Evolutionary conservation across 1,139 yeast genomes (phyloP).

Genomic region (Nakaseomyces nivariensis): DNA sequence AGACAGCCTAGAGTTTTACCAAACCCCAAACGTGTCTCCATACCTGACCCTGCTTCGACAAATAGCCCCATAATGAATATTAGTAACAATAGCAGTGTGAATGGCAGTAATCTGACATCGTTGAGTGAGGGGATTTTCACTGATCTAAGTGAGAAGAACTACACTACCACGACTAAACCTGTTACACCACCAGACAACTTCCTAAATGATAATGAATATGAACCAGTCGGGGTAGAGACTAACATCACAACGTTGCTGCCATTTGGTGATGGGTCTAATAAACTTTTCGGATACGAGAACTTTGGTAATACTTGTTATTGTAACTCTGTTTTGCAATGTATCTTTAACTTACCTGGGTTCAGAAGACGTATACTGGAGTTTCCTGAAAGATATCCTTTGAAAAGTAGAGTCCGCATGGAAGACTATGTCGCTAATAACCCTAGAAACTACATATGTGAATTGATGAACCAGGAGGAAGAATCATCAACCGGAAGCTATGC

Average conservation of each 20-base stretch:
- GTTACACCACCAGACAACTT: not conserved
- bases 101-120: not conserved
- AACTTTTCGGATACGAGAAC: conserved; percentile 89
- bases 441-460: conserved; percentile 38
- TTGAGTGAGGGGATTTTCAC: not conserved
- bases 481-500: conserved; percentile 32
- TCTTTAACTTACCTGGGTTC: conserved; percentile 64
- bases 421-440: conserved; percentile 18
- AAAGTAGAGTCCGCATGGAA: conserved; percentile 1
- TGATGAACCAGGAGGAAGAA: conserved; percentile 31
- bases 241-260: conserved; percentile 17
- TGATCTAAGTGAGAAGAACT: not conserved
- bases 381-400: conserved; percentile 28
- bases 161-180: not conserved
- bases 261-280: conserved; percentile 57
- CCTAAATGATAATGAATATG: not conserved
- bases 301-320: conserved; percentile 94
- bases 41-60: not conserved
- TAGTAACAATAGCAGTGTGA: not conserved
- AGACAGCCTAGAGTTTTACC: not conserved
- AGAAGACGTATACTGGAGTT: conserved; percentile 46
- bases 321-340: conserved; percentile 82
- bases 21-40: not conserved
- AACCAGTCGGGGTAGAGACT: not conserved
- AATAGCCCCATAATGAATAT: not conserved